Evolutionary conservation across 495 filamentous ascomycete species (phyloP), one percentile per base, ranked within the genome.

Genomic region (Ramalina intermedia): DNA sequence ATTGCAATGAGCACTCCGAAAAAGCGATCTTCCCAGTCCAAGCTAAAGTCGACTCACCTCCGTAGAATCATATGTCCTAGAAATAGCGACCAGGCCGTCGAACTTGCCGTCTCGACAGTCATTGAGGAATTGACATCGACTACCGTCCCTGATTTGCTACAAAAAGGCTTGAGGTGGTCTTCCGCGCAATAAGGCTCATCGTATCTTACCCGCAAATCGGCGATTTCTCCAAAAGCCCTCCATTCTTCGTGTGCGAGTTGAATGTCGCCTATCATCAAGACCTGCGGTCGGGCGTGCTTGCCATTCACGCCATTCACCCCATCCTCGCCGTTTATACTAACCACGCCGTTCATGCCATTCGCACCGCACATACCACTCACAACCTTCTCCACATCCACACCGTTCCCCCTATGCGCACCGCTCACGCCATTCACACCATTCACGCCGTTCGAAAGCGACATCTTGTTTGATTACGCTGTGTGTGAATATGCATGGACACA

Each of bases 11-110:
- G 29, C 52, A 48, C 40, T 42, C 35, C 27, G 41, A n/a, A 13
- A n/a, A 4, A 41, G 9, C 20, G 6, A 27, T 3, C 6, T 14
- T 2, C 6, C 20, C 21, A 41, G 18, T 41, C 8, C 5, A 18
- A 44, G 8, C 5, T 4, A 14, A 44, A 26, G 13, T 37, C 12
- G 35, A 44, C 61, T 38, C 55, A 78, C 76, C 60, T 74, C 63
- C 23, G 66, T 74, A n/a, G 76, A 80, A 35, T 64, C 63, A 49
- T 78, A 79, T 21, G 75, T 79, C 21, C 78, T 64, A 49, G 79
- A 79, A 43, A 81, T 69, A 1, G 63, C 78, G 5, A 73, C 62
- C 2, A 80, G 70, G 43, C 77, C 75, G 40, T 78, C 69, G 51
- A 76, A 79, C 49, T 69, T 62, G 17, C 78, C 75, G 9, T 65